Evolutionary conservation across 768 basidiomycete genomes (phyloP).

Genomic region (Phaffia tasmanica): DNA sequence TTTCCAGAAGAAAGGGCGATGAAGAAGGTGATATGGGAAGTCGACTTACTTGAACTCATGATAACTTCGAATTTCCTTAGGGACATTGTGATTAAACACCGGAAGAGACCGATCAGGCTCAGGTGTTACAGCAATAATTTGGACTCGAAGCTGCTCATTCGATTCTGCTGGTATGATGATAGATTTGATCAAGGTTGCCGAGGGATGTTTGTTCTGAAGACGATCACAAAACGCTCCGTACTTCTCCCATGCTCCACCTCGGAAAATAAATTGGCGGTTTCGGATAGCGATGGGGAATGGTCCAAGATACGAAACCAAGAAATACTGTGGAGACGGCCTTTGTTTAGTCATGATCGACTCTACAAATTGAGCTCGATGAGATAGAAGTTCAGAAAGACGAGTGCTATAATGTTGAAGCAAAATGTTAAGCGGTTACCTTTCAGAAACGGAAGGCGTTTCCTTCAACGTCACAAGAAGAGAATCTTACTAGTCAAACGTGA

Average conservation of each 20-base stretch:
- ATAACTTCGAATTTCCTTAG: constrained; percentile 64
- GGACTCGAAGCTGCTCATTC: constrained; percentile 72
- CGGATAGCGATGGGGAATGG: constrained; percentile 19
- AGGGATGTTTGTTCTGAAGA: constrained; percentile 80
- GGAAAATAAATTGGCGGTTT: constrained; percentile 43
- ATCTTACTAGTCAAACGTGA: constrained; percentile 81
- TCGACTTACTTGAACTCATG: constrained; percentile 65
- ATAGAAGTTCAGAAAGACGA: constrained; percentile 42
- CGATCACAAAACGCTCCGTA: constrained; percentile 63
- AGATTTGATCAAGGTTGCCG: constrained; percentile 63
- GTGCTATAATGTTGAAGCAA: background rate
- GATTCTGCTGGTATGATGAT: constrained; percentile 69
- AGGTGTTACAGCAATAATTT: constrained; percentile 71
- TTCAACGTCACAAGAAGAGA: background rate
- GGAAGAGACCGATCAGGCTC: constrained; percentile 67
- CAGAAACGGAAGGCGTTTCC: too few relatives aligned
- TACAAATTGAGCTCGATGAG: constrained; percentile 30
- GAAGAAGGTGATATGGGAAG: background rate
- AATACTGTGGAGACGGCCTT: constrained; percentile 27
- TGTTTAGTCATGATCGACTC: constrained; percentile 29
- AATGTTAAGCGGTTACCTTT: background rate
- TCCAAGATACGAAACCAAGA: constrained; percentile 50
- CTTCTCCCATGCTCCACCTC: constrained; percentile 91
- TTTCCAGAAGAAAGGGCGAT: background rate
- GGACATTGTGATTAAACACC: constrained; percentile 67